Evolutionary conservation across 2,329 filamentous ascomycete species (phyloP), one percentile per base, ranked within the genome.

Genomic region (Daldinia eschscholtzii): DNA sequence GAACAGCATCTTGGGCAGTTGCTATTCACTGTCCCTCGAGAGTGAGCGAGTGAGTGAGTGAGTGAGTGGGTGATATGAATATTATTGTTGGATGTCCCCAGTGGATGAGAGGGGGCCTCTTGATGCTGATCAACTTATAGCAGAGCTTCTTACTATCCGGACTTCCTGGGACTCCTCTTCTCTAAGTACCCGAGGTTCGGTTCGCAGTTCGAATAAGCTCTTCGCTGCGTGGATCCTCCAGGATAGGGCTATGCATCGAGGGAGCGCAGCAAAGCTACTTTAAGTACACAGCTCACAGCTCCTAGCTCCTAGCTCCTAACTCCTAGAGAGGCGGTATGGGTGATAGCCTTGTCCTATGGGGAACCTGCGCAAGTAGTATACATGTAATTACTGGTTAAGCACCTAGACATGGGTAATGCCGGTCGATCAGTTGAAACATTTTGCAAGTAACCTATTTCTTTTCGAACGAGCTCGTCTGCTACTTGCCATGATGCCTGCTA

Each of bases 1-100:
- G 41, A 68, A 58, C 62, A 74, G 44, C 74, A 76, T 76, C 46
- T 67, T 74, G 72, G 67, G 18, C 30, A 15, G 42, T 12, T 57
- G 35, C 35, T 53, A 12, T 44, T 9, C 10, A 39, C 37, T 33
- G 30, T 18, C 57, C 15, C 57, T 55, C 20, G 37, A 30, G n/a
- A 13, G 23, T 41, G 23, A 23, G 20, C 2, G 20, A 23, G 2
- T 23, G 20, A 23, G 20, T 23, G 26, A 18, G n/a, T 44, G 20
- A 23, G 2, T 23, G 20, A 23, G 20, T 23, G 26, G 13, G n/a
- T 44, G 26, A 15, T 30, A 42, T 6, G 42, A 2, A 6, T 35
- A 10, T 7, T 35, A 9, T 26, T 35, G n/a, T 7, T 37, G 10
- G 42, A 48, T n/a, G 30, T 12, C n/a, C 26, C 4, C 26, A 52